phyloP scores from a whole-genome alignment of 176 grass and related monocot species.

The Saccharum spontaneum region DNA sequence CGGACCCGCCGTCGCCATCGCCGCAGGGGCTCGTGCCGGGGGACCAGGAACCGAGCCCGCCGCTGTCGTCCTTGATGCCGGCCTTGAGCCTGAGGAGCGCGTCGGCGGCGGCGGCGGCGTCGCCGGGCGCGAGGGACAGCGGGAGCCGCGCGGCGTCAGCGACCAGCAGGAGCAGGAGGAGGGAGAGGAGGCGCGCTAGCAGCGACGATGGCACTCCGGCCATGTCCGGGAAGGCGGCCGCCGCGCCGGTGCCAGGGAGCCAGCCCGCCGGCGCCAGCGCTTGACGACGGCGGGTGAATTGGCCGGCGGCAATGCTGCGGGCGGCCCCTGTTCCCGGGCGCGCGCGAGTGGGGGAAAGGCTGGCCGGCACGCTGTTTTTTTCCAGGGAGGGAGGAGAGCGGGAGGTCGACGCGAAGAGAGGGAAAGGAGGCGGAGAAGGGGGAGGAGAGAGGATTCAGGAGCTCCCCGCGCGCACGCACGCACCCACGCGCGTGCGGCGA shows the following conservation, averaged over 20 bases:
- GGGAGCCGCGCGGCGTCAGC: constrained; percentile 31
- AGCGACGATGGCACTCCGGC: constrained; percentile 27
- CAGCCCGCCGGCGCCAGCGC: constrained; percentile 55
- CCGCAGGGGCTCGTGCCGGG: constrained; percentile 61
- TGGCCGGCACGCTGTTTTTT: constrained; percentile 20
- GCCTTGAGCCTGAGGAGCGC: constrained; percentile 69
- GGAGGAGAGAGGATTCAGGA: constrained; percentile 39
- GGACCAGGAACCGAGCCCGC: constrained; percentile 50
- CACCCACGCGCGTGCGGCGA: constrained; percentile 19
- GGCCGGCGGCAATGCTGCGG: constrained; percentile 14
- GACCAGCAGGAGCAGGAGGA: background rate
- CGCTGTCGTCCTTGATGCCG: constrained; percentile 32
- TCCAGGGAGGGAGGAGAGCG: background rate
- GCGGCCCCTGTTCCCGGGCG: background rate
- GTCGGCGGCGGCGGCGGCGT: constrained; percentile 12
- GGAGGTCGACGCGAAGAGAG: constrained; percentile 20
- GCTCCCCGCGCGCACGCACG: constrained; percentile 8
- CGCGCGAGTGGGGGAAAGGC: background rate
- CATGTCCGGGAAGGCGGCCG: constrained; percentile 25
- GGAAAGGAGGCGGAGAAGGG: constrained; percentile 18
- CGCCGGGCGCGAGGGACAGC: constrained; percentile 9
- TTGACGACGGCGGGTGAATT: constrained; percentile 57
- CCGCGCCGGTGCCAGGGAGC: constrained; percentile 26
- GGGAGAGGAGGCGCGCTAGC: background rate
- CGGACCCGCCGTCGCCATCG: background rate